These are phyloP conservation scores for Bathelium albidoporum DNA, from an alignment of 495 filamentous ascomycete species.

Conservation along the genomic window DNA sequence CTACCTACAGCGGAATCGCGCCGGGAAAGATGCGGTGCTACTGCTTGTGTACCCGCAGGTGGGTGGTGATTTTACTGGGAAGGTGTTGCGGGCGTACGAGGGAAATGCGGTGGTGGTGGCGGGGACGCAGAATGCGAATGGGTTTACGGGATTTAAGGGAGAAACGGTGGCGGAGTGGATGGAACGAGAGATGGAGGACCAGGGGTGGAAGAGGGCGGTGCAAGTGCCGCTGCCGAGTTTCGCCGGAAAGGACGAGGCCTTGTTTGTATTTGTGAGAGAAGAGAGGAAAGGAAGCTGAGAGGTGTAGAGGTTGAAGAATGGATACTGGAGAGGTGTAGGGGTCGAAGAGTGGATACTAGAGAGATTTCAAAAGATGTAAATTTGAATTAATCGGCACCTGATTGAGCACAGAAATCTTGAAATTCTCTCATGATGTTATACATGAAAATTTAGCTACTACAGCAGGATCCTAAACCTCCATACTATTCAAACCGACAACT, in stretches of 20 bases:
- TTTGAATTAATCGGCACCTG: too few species aligned
- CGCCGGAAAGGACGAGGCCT: slow-evolving; percentile 34
- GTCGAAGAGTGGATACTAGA: too few species aligned
- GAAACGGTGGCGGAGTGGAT: slow-evolving; percentile 48
- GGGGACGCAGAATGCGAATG: slow-evolving; percentile 53
- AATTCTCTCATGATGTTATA: too few species aligned
- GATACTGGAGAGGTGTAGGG: neutral
- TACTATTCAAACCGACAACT: too few species aligned
- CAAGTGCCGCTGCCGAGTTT: slow-evolving; percentile 34
- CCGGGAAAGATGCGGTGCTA: slow-evolving; percentile 38
- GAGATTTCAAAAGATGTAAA: too few species aligned
- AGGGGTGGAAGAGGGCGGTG: slow-evolving; percentile 19
- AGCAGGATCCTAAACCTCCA: too few species aligned
- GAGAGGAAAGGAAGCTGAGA: slow-evolving; percentile 15
- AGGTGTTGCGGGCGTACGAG: slow-evolving; percentile 41
- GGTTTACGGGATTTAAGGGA: slow-evolving; percentile 51
- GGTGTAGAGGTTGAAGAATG: neutral
- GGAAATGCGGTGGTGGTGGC: slow-evolving; percentile 50
- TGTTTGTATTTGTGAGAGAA: slow-evolving; percentile 35
- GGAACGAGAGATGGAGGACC: slow-evolving; percentile 29
- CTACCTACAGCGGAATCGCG: slow-evolving; percentile 33
- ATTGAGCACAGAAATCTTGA: too few species aligned
- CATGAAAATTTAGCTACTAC: too few species aligned
- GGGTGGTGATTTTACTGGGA: slow-evolving; percentile 43
- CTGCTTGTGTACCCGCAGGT: slow-evolving; percentile 54